Evolutionary conservation across 2,329 filamentous ascomycete genomes (phyloP).

Genomic region (Penicillium sp.): DNA sequence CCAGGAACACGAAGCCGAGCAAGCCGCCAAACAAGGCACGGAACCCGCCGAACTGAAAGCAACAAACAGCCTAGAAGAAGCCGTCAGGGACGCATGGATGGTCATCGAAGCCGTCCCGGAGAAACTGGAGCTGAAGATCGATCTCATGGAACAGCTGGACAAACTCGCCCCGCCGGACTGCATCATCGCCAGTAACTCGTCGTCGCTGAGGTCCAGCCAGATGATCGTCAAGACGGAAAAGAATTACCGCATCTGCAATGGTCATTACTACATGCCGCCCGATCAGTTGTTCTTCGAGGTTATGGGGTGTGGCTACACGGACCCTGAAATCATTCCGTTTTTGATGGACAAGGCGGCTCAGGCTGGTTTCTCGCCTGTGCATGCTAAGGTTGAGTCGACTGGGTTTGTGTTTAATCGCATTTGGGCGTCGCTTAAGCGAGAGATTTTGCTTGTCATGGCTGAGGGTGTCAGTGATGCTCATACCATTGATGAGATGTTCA

Average conservation of each 20-base stretch:
- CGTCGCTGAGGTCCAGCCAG: constrained; percentile 16
- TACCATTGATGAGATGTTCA: constrained; percentile 22
- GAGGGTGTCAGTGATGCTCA: constrained; percentile 18
- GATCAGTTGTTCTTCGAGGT: constrained; percentile 19
- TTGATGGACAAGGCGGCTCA: constrained; percentile 16
- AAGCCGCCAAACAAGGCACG: constrained; percentile 18
- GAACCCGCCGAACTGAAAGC: constrained; percentile 4
- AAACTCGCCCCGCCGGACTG: constrained; percentile 13
- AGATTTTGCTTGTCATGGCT: constrained; percentile 17
- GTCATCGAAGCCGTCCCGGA: constrained; percentile 18
- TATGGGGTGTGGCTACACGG: constrained; percentile 20
- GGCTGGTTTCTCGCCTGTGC: constrained; percentile 18
- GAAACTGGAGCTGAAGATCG: constrained; percentile 18
- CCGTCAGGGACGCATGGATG: constrained; percentile 17
- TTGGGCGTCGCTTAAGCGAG: constrained; percentile 19
- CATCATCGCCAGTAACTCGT: constrained; percentile 18
- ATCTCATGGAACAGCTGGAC: constrained; percentile 14
- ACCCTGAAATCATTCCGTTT: constrained; percentile 18
- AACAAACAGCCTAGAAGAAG: constrained; percentile 12
- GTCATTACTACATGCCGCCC: constrained; percentile 23
- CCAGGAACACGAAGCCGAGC: constrained; percentile 9
- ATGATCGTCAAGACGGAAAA: constrained; percentile 18
- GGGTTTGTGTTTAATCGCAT: constrained; percentile 21
- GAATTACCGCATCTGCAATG: constrained; percentile 24
- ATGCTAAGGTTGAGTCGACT: constrained; percentile 16